phyloP scores from a whole-genome alignment of 2,329 filamentous ascomycete species.

The Colletotrichum spaethianum region DNA sequence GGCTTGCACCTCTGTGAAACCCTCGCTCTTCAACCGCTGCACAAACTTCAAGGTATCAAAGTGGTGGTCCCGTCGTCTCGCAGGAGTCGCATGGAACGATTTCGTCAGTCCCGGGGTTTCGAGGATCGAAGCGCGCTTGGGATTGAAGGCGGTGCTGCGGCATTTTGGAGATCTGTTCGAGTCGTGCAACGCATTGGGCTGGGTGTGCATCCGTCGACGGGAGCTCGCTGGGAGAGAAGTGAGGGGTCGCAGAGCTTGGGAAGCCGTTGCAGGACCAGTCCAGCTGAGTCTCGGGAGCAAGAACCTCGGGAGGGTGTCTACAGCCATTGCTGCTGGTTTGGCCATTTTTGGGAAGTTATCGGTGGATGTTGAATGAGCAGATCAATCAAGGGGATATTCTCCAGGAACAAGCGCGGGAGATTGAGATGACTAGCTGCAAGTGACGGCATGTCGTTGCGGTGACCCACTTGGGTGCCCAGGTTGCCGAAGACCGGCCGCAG shows the following conservation, averaged over 20 bases:
- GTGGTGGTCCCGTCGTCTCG: slow-evolving; percentile 83
- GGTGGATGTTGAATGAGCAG: slow-evolving; percentile 3
- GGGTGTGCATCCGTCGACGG: slow-evolving; percentile 40
- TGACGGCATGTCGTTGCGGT: slow-evolving; percentile 38
- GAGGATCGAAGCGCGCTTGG: slow-evolving; percentile 43
- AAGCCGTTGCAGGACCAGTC: slow-evolving; percentile 52
- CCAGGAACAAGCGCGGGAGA: slow-evolving; percentile 15
- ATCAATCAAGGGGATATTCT: background rate
- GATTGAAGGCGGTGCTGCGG: slow-evolving; percentile 10
- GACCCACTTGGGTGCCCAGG: slow-evolving; percentile 31
- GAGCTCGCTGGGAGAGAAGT: slow-evolving; percentile 43
- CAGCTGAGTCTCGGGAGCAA: slow-evolving; percentile 71
- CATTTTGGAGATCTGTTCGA: slow-evolving; percentile 40
- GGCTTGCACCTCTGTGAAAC: slow-evolving; percentile 94
- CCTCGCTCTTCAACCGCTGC: slow-evolving; percentile 88
- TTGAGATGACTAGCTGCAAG: slow-evolving; percentile 17
- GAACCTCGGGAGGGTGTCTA: slow-evolving; percentile 65
- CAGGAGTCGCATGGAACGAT: slow-evolving; percentile 78
- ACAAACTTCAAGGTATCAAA: slow-evolving; percentile 99
- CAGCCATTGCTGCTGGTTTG: slow-evolving; percentile 46
- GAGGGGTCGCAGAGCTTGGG: slow-evolving; percentile 47
- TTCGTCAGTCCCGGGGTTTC: slow-evolving; percentile 53
- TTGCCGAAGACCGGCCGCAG: slow-evolving; percentile 36
- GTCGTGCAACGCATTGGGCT: slow-evolving; percentile 47
- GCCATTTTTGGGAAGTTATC: slow-evolving; percentile 45